Percentiles rank a stretch among this genome's conserved stretches.
Evolutionary conservation across 2,329 filamentous ascomycete genomes (phyloP).

Genomic region (Neopestalotiopsis clavispora): DNA sequence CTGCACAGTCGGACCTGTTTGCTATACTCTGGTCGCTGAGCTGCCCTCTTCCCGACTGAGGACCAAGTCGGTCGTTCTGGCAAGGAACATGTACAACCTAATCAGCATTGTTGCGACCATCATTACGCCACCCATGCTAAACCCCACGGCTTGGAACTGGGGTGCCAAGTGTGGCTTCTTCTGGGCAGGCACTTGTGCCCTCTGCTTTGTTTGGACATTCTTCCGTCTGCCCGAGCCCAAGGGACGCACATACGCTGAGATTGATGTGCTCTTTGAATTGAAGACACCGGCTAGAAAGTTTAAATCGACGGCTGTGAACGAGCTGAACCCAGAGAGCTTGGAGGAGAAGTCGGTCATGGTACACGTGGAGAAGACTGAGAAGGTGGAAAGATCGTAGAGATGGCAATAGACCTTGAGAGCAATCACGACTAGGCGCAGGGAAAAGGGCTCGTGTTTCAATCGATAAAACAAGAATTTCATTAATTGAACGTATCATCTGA

Average conservation of each 20-base stretch:
- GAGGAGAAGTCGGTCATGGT: slow-evolving; percentile 1
- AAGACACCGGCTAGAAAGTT: slow-evolving; percentile 6
- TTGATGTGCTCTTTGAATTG: slow-evolving; percentile 46
- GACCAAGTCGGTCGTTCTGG: slow-evolving; percentile 21
- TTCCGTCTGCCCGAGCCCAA: slow-evolving; percentile 46
- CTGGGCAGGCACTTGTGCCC: slow-evolving; percentile 36
- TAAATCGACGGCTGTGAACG: neutral
- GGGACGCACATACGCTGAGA: slow-evolving; percentile 46
- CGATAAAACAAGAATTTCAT: too few relatives aligned
- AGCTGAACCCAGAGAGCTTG: neutral
- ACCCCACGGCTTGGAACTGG: slow-evolving; percentile 33
- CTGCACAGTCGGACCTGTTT: slow-evolving; percentile 46
- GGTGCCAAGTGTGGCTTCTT: slow-evolving; percentile 40
- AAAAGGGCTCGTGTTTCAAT: too few relatives aligned
- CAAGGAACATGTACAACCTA: slow-evolving; percentile 42
- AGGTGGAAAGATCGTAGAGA: neutral
- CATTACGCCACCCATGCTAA: slow-evolving; percentile 36
- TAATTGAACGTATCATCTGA: too few relatives aligned
- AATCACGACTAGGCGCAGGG: too few relatives aligned
- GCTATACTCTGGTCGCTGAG: slow-evolving; percentile 48
- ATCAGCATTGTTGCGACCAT: slow-evolving; percentile 40
- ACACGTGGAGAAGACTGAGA: slow-evolving; percentile 5
- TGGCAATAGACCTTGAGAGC: neutral
- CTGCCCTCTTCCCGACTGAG: slow-evolving; percentile 43
- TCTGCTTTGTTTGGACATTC: slow-evolving; percentile 43